Evolutionary conservation across 2,329 filamentous ascomycete genomes (phyloP), one percentile per base, ranked within the genome.

Genomic region (Aotearoamyces nothofagi): DNA sequence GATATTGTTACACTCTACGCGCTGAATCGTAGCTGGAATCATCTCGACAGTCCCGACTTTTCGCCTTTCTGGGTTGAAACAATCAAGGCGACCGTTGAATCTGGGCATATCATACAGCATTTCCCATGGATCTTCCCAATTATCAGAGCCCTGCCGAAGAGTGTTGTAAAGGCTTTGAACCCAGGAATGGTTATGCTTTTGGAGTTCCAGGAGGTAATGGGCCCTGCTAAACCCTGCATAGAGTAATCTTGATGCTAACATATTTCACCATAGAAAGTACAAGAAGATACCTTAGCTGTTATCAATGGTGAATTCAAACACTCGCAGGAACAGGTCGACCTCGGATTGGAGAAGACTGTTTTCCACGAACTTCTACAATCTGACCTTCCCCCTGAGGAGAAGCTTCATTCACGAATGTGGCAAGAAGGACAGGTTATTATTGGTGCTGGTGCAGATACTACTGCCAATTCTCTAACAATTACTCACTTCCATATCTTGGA

Each of bases 401-500:
- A 39, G 17, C 32, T 30, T 4, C 10, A 35, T 5, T 22, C 12
- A 8, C 36, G 39, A 2, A 34, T 46, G 8, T 29, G 29, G n/a
- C 31, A 42, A n/a, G 44, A 46, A 30, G 42, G 29, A 1, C 24
- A 39, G 14, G 33, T 37, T 7, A 26, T 47, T n/a, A 30, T 47
- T 10, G 39, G 33, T 16, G 44, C 43, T 5, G 44, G 44, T 3
- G 40, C 42, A 1, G 43, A 47, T 17, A 46, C 42, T 1, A 43
- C 43, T 16, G 38, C 38, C 11, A 32, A 36, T 19, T 37, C 38
- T 1, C 24, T 46, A 4, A 36, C 32, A 1, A 31, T 37, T 4
- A 38, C 29, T 1, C 29, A 34, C 2, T 47, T 37, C 27, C 31
- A 44, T 27, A 29, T 46, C 4, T 26, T 38, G 9, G 20, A 24